Evolutionary conservation across 176 grass and related monocot species (phyloP).

Genomic region (Aegilops tauschii): DNA sequence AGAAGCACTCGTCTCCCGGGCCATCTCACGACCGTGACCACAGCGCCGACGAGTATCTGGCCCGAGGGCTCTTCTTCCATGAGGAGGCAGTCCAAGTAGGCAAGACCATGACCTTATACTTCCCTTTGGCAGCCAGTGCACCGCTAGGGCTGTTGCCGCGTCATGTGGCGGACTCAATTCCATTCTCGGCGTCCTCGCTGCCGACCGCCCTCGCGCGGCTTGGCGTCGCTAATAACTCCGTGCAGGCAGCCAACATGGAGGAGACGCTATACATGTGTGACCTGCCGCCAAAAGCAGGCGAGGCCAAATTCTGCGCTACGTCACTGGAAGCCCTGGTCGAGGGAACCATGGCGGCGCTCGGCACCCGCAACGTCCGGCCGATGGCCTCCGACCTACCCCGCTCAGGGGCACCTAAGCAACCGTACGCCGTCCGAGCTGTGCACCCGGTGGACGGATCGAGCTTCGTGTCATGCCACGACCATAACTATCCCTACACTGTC

Average conservation of each 20-base stretch:
- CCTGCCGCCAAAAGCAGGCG: not conserved
- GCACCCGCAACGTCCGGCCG: not conserved
- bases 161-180: constrained; percentile 1
- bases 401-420: not conserved
- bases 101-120: not conserved
- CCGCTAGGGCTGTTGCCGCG: constrained; percentile 22
- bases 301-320: constrained; percentile 34
- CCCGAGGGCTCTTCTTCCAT: constrained; percentile 6
- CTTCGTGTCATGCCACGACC: constrained; percentile 44
- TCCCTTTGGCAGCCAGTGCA: not conserved
- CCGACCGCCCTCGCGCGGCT: not conserved
- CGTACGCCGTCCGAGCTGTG: not conserved
- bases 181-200: constrained; percentile 14
- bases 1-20: not conserved
- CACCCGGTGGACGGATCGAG: not conserved
- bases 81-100: not conserved
- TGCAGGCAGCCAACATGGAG: not conserved
- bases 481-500: constrained; percentile 39
- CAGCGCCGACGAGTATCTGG: not conserved
- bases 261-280: constrained; percentile 30
- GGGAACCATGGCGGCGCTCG: constrained; percentile 17
- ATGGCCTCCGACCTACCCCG: constrained; percentile 16
- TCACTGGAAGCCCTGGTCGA: constrained; percentile 36
- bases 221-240: not conserved
- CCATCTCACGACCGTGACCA: not conserved